Conservation (phyloP, 164 flowering plant species). For the Taxillus chinensis region DNA sequence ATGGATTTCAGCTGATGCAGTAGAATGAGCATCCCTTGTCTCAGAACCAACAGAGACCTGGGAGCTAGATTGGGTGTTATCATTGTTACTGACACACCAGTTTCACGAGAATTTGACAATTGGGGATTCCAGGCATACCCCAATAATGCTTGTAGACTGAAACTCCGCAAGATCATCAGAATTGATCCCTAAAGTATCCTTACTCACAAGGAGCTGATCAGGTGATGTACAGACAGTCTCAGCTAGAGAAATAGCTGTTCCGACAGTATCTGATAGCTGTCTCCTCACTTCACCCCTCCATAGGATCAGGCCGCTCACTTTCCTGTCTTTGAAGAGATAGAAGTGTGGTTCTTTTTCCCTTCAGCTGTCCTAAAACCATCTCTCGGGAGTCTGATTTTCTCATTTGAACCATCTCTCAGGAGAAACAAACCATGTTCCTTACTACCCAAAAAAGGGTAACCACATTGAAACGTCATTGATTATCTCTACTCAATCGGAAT, state of each 20-base stretch:
- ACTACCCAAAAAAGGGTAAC: too few relatives aligned
- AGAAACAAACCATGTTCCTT: too few relatives aligned
- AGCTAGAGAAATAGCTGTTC: slow-evolving; percentile 13
- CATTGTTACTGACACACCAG: not conserved
- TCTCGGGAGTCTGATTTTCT: too few relatives aligned
- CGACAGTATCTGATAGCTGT: slow-evolving; percentile 26
- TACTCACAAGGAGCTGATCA: slow-evolving; percentile 8
- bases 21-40: slow-evolving; percentile 7
- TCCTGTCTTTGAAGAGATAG: slow-evolving; percentile 30
- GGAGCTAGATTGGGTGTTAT: slow-evolving; percentile 7
- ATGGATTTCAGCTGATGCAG: slow-evolving; percentile 13
- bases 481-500: too few relatives aligned
- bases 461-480: too few relatives aligned
- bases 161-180: slow-evolving; percentile 12
- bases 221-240: slow-evolving; percentile 18
- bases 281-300: slow-evolving; percentile 18
- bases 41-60: slow-evolving; percentile 10
- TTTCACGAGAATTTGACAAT: slow-evolving; percentile 12
- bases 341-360: slow-evolving; percentile 16
- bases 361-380: slow-evolving; percentile 16
- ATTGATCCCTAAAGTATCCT: slow-evolving; percentile 10
- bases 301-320: slow-evolving; percentile 11
- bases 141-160: slow-evolving; percentile 4
- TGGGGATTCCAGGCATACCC: slow-evolving; percentile 10
- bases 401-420: too few relatives aligned